Evolutionary conservation across 306 rosid genomes (phyloP).

Genomic region (Arachis stenosperma): DNA sequence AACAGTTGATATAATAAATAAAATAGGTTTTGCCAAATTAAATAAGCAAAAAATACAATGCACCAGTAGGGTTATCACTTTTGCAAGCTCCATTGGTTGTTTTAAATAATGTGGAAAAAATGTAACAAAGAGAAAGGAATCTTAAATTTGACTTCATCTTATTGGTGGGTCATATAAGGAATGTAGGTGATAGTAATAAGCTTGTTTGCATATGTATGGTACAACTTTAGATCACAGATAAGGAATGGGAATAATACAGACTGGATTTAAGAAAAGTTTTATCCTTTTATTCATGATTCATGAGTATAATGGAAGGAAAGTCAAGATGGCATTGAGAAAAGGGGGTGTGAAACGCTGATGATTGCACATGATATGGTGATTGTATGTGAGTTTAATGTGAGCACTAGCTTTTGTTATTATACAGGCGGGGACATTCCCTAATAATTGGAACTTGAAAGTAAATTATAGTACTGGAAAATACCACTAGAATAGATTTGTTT

Average conservation of each 20-base stretch:
- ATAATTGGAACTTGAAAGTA: slow-evolving; percentile 32
- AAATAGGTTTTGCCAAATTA: not conserved
- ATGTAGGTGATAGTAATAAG: slow-evolving; percentile 33
- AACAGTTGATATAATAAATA: not conserved
- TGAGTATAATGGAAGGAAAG: slow-evolving; percentile 35
- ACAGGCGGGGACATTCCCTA: slow-evolving; percentile 47
- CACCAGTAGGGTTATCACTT: not conserved
- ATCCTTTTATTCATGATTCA: slow-evolving; percentile 24
- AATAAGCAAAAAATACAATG: not conserved
- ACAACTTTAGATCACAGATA: slow-evolving; percentile 18
- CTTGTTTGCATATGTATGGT: slow-evolving; percentile 38
- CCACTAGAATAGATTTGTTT: slow-evolving; percentile 16
- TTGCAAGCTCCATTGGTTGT: not conserved
- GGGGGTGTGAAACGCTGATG: slow-evolving; percentile 30
- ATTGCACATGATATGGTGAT: slow-evolving; percentile 51
- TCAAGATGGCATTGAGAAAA: slow-evolving; percentile 41
- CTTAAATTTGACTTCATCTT: slow-evolving; percentile 26
- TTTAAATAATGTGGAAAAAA: not conserved
- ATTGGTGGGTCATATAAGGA: slow-evolving; percentile 43
- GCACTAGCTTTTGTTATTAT: slow-evolving; percentile 32
- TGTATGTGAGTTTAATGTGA: slow-evolving; percentile 45
- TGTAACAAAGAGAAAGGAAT: slow-evolving; percentile 7
- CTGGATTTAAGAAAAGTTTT: slow-evolving; percentile 30
- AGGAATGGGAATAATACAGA: slow-evolving; percentile 47
- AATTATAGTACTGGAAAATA: slow-evolving; percentile 23